Evolutionary conservation across 306 rosid species (phyloP).

Genomic region (Dryas octopetala): DNA sequence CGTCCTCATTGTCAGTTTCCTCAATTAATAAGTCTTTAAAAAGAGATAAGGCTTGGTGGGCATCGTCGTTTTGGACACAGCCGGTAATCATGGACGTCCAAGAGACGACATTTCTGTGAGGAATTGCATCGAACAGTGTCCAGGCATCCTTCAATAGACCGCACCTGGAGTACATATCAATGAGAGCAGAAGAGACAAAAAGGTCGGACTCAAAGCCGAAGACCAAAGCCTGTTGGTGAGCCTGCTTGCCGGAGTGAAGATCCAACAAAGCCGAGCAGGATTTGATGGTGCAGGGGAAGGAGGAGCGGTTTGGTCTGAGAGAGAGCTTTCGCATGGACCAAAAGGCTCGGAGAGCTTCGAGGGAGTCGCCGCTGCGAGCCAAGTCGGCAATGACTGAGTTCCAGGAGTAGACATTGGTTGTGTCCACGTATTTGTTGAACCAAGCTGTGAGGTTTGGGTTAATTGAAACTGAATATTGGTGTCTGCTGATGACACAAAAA

Average conservation of each 20-base stretch:
- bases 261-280: conserved; percentile 75
- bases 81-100: conserved; percentile 81
- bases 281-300: conserved; percentile 78
- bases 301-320: conserved; percentile 61
- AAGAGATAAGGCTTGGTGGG: conserved; percentile 44
- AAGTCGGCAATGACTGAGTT: conserved; percentile 73
- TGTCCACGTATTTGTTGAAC: conserved; percentile 76
- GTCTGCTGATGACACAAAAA: conserved; percentile 11
- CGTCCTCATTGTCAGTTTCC: conserved; percentile 37
- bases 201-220: conserved; percentile 62
- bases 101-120: conserved; percentile 62
- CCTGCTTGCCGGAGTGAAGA: conserved; percentile 59
- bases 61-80: conserved; percentile 49
- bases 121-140: conserved; percentile 67
- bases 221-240: conserved; percentile 73
- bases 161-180: conserved; percentile 78
- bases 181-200: conserved; percentile 72
- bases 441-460: conserved; percentile 48
- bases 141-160: conserved; percentile 54
- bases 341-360: conserved; percentile 78
- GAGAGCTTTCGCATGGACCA: conserved; percentile 74
- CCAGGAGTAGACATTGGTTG: conserved; percentile 63
- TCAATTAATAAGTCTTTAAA: conserved; percentile 63
- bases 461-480: conserved; percentile 29
- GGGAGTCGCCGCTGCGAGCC: conserved; percentile 70